Conservation (phyloP, 116 monocot species). For the Zostera marina region DNA sequence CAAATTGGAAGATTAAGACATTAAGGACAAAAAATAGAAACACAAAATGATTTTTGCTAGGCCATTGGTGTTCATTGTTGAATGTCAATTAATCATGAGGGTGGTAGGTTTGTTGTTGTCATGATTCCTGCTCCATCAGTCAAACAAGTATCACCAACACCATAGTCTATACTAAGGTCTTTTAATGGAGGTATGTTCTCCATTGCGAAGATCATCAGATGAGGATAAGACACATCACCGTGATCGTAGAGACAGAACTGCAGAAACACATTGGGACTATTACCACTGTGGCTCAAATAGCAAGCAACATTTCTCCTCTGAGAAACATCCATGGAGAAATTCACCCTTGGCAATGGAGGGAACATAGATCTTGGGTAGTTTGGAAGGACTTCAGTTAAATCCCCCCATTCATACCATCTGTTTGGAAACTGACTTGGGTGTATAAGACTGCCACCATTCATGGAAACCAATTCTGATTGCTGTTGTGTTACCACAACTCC, state of each 20-base stretch:
- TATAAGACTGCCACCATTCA: conserved; percentile 15
- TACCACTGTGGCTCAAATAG: conserved; percentile 55
- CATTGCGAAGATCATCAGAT: conserved; percentile 73
- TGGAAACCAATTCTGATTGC: conserved; percentile 11
- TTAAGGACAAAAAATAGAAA: too few relatives aligned
- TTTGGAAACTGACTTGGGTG: conserved; percentile 29
- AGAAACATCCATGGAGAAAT: conserved; percentile 42
- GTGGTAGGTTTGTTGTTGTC: too few relatives aligned
- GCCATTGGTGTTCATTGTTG: too few relatives aligned
- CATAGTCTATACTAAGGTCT: conserved; percentile 95
- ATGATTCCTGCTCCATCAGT: not conserved
- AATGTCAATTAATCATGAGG: too few relatives aligned
- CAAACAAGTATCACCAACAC: conserved; percentile 15
- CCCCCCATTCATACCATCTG: conserved; percentile 67
- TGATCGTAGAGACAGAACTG: conserved; percentile 56
- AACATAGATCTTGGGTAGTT: conserved; percentile 6
- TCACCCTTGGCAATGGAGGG: conserved; percentile 11
- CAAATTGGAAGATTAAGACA: too few relatives aligned
- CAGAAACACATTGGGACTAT: conserved; percentile 51
- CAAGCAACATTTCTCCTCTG: conserved; percentile 49
- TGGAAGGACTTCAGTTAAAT: conserved; percentile 33
- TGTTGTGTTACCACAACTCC: conserved; percentile 30
- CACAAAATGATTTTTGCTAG: too few relatives aligned
- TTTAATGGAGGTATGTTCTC: conserved; percentile 91
- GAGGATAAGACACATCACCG: conserved; percentile 32